A percentile compares a stretch with the other conserved stretches of the same genome.
These are phyloP conservation scores for Pyrenochaeta sp. DNA, from an alignment of 2,329 filamentous ascomycete genomes.

Conservation along the genomic window DNA sequence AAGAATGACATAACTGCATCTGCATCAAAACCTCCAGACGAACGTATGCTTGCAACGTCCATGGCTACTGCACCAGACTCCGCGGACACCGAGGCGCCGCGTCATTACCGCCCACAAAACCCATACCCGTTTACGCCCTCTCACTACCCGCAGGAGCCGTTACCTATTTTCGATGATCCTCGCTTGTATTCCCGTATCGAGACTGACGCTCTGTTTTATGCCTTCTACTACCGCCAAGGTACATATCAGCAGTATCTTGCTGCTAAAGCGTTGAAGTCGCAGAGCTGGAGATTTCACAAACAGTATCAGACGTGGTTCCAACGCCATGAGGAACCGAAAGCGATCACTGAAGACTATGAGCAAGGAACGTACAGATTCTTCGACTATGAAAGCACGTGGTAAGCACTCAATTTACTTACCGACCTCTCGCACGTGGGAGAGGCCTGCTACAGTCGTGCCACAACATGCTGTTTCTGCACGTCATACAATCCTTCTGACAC, in stretches of 20 bases:
- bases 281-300: constrained; percentile 99
- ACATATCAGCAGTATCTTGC: constrained; percentile 95
- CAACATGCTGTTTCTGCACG: constrained; percentile 12
- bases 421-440: constrained; percentile 5
- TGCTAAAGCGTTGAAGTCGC: constrained; percentile 95
- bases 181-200: constrained; percentile 88
- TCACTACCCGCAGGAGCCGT: constrained; percentile 92
- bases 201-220: constrained; percentile 95
- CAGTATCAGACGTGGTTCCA: constrained; percentile 99
- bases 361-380: constrained; percentile 99
- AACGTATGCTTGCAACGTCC: constrained; percentile 79
- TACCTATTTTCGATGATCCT: constrained; percentile 90
- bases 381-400: constrained; percentile 99
- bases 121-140: constrained; percentile 77
- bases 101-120: constrained; percentile 83
- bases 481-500: constrained; percentile 32
- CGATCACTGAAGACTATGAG: constrained; percentile 97
- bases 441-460: constrained; percentile 10
- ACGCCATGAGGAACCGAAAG: constrained; percentile 96
- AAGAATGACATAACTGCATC: constrained; percentile 72
- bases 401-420: constrained; percentile 31
- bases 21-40: constrained; percentile 68
- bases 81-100: constrained; percentile 80
- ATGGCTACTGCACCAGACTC: constrained; percentile 77
- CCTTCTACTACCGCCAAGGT: constrained; percentile 98